Evolutionary conservation across 2,329 filamentous ascomycete species (phyloP), one percentile per base, ranked within the genome.

Genomic region (Neopestalotiopsis sp.): DNA sequence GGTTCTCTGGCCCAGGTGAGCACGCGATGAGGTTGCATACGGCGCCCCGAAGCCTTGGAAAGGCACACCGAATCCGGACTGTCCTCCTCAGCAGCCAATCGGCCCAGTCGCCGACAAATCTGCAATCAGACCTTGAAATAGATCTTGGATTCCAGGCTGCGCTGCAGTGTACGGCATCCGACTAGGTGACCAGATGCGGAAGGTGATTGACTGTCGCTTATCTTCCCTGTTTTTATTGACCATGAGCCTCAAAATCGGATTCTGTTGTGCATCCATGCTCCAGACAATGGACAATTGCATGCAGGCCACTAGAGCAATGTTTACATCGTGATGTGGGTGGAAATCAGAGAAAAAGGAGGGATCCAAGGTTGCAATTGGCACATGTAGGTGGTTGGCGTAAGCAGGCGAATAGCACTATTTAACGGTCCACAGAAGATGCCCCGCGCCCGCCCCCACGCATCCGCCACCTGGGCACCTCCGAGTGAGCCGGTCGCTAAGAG

Each of bases 1-100:
- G 10, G 3, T 40, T 38, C 20, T 38, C 30, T 38, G 6, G 34
- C 34, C 34, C 34, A 38, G 34, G 34, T 38, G 34, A 62, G 59
- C 59, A 62, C 59, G 59, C 59, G 59, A 62, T 40, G 34, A 40
- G 59, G 59, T 38, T 62, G 34, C 59, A 38, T 38, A 12, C 24
- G 9, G 34, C 30, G 59, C 14, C 32, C 59, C 59, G 59, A 62
- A 32, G 17, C 30, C 30, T 62, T 20, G 59, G 59, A 38, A 38
- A 38, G 34, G 10, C 34, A 10, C 24, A 38, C 34, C 34, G 34
- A 38, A 10, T 38, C 10, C 34, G 34, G 34, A 4, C 10, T 4
- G 34, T 38, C 34, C 34, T 10, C 3, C 34, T 38, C 24, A 10
- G 59, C 10, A 42, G 17, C 59, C 59, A 62, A 62, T 62, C 59